Evolutionary conservation across 371 early-diverging fungal genomes (phyloP), one percentile per base, ranked within the genome.

Genomic region (Rhizopus sp.): DNA sequence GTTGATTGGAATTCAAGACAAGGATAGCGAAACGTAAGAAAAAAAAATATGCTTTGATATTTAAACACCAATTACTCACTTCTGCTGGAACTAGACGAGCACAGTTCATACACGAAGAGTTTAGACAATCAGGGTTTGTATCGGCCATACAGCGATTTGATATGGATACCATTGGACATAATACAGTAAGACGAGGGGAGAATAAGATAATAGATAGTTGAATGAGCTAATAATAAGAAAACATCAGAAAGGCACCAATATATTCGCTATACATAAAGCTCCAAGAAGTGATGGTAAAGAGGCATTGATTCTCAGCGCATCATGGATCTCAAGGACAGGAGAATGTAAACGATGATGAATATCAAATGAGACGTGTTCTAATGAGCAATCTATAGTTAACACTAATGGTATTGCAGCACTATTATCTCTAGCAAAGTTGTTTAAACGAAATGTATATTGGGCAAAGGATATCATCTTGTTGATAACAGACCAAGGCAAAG

Each of bases 261-360:
- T 89, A n/a, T 93, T 90, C 66, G 94, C 90, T 4, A 81, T 95
- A 7, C 75, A 92, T 52, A 79, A 88, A 32, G 91, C 97, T 12
- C 93, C 93, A 12, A 76, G 95, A 5, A 87, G 89, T 37, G 95
- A 97, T 64, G 93, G 94, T 3, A 92, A 94, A 31, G 97, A 97
- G 70, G 90, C 94, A 8, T 63, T 97, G 38, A 81, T 96, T 4
- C 64, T 96, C 12, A 84, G 88, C 32, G 91, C 93, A 4, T 82
- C 93, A 30, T 90, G 91, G 91, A 70, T 67, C 59, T 86, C 93
- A 55, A 68, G 77, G 30, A 78, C 75, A 10, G 73, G 76, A 29
- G 75, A 75, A 54, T 69, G 80, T 79, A 64, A 49, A 23, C 40
- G 31, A 47, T 10, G 23, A 23, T 23, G 23, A 23, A 2, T 23